These are phyloP conservation scores for Penicillium sp. DNA, from an alignment of 2,329 filamentous ascomycete species.

Conservation along the genomic window DNA sequence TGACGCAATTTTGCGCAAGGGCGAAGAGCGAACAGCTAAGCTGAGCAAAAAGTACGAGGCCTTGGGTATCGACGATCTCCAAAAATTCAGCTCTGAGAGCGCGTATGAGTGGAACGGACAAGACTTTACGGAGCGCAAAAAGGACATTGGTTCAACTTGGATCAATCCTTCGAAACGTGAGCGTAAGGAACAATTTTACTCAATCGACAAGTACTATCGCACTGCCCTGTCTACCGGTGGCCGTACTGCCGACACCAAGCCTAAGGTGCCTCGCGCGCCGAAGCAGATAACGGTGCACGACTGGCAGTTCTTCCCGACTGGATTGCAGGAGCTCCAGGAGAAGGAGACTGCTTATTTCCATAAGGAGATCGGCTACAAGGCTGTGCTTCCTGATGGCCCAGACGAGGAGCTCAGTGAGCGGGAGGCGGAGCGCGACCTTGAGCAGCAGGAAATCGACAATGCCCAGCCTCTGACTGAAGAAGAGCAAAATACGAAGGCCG, in stretches of 20 bases:
- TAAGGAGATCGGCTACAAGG: conserved; percentile 94
- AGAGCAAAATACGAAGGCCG: conserved; percentile 79
- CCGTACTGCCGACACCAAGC: conserved; percentile 75
- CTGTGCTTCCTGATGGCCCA: conserved; percentile 77
- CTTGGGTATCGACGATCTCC: conserved; percentile 89
- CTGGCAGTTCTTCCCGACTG: conserved; percentile 90
- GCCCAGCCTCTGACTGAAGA: conserved; percentile 82
- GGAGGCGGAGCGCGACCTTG: conserved; percentile 76
- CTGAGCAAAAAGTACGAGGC: conserved; percentile 94
- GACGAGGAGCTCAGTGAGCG: conserved; percentile 82
- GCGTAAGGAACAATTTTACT: conserved; percentile 95
- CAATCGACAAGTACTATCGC: conserved; percentile 97
- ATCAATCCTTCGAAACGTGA: conserved; percentile 98
- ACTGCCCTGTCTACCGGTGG: conserved; percentile 79
- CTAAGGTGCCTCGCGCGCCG: conserved; percentile 89
- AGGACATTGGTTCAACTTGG: conserved; percentile 89
- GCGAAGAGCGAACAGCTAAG: conserved; percentile 81
- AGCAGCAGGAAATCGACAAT: conserved; percentile 90
- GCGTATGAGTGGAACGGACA: conserved; percentile 99
- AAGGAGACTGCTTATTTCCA: conserved; percentile 93
- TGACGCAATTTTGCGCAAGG: conserved; percentile 76
- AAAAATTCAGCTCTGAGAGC: conserved; percentile 95
- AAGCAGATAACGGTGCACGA: conserved; percentile 90
- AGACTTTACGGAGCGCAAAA: conserved; percentile 86
- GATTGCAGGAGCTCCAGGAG: conserved; percentile 83